Evolutionary conservation across 2,329 filamentous ascomycete genomes (phyloP), one percentile per base, ranked within the genome.

Genomic region (Cordyceps militaris): DNA sequence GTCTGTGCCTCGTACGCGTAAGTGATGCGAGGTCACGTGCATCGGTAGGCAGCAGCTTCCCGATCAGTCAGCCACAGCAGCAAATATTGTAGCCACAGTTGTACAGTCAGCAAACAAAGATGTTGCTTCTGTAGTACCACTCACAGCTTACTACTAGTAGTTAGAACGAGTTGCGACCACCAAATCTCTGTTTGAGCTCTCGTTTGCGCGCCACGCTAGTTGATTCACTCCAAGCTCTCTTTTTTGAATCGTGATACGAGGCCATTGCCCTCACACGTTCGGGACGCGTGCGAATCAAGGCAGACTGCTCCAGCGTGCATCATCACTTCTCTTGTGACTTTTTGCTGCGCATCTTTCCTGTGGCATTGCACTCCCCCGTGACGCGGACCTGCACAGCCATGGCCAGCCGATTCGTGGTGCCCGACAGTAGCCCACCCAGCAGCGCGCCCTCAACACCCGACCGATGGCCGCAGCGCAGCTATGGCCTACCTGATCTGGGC

Each of bases 371-470:
- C 28, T 24, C 24, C 38, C 23, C 7, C 34, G 36, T 28, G 34
- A 47, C 44, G 54, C 19, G 43, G 51, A 26, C n/a, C 40, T 21
- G n/a, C n/a, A 16, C 44, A 65, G 67, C 60, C 63, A 76, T 77
- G 74, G 70, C 74, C 23, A 64, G 69, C 62, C 67, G 70, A 61
- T 77, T 76, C 67, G 64, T 71, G 57, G 73, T 77, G 49, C 70
- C 73, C 59, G 73, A 76, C 64, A 76, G 71, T 64, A 76, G 72
- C 48, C 71, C 71, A 58, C 63, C 67, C 43, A 75, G 69, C 61
- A 74, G 74, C 30, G 71, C 72, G 55, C 79, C 79, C 1, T 75
- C 78, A 21, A 83, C 80, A 2, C 80, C 80, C 3, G 76, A 79
- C 24, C 71, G 73, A 58, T 69, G 65, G 57, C 68, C 68, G 32